Evolutionary conservation across 75 land plant genomes (phyloP), one percentile per base, ranked within the genome.

Genomic region (Ceratopteris richardii): DNA sequence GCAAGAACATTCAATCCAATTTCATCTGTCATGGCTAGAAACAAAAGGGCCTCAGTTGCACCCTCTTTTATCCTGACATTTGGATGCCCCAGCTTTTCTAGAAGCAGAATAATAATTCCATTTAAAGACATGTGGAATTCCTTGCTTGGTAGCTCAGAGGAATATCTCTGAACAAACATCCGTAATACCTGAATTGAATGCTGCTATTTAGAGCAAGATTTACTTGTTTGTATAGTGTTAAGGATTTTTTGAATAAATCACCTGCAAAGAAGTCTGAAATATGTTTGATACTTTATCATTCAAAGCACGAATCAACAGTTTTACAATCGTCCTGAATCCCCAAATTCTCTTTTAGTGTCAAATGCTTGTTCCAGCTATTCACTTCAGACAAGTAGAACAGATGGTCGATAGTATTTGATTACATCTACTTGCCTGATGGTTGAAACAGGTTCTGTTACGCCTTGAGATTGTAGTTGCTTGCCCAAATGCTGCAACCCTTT

Each of bases 71-170:
- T 56, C 4, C 73, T 50, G 0, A 41, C 51, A 70, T 70, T 63
- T 13, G 73, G 63, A 26, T 70, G 66, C 11, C 73, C 73, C 27
- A 70, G 57, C 56, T 70, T 70, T 19, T 70, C 73, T 0, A 62
- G 52, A 4, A 70, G 66, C 22, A 70, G 55, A 19, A 39, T 44
- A 26, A 63, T 48, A 13, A 70, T 40, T 27, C 51, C 60, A 23
- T 24, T 57, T 36, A 57, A 36, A 63, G 52, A 55, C 36, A 26
- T 43, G 12, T 58, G 73, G 24, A 70, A 57, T 19, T 70, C 73
- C 18, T 47, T 57, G 42, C 13, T 48, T 31, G 59, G 67, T 14
- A 63, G 50, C 30, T 64, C 66, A 30, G 53, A 17, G 13, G 59
- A 31, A 48, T 63, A 70, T 30, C 51, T 42, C 24, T 36, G 27